Base-by-base conservation (phyloP, 2,329 filamentous ascomycete genomes). In the Fusarium miscanthi region DNA sequence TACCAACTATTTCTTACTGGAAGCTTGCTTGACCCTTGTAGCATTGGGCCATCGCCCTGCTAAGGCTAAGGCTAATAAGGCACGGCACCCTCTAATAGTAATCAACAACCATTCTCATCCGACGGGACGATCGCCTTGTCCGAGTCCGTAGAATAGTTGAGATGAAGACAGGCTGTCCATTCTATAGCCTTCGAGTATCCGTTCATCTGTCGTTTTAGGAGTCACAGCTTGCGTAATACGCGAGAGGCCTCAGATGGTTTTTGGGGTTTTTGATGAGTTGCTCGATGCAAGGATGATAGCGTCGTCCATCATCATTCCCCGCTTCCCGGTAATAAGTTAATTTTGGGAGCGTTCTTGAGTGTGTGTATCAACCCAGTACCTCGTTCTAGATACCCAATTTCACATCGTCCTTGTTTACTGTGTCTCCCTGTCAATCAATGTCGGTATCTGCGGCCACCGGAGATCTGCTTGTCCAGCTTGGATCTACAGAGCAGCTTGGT, bases 191-290 rank as follows among this genome's bases (percentile, higher is more conserved):
- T 52, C 35, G 41, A 52, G 27, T 35, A 54, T 38, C 14, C 65
- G 35, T 59, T 59, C 25, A 66, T 51, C 17, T 43, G 30, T 54
- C 40, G 56, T 46, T 46, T 35, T 17, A 66, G 63, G 73, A 76
- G 70, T 74, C 74, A 71, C 57, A 72, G 67, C 69, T 74, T 76
- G 74, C 72, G 67, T 75, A 74, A 75, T 70, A 59, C 46, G 70
- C 54, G 70, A 74, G 70, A 74, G 70, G 71, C 67, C 71, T 74
- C 70, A 54, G 58, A 59, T 63, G 70, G 59, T 17, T 67, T 48
- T 48, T 25, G 48, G 17, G 23, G 5, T 27, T 63, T 63, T 59
- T 66, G 60, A 65, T 49, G 52, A 60, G 42, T 53, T 73, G 46
- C 45, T 63, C 17, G 27, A 70, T 56, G 56, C 57, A 59, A 59